Conservation (phyloP, 257 asterid genomes). For the Petunia secreta region DNA sequence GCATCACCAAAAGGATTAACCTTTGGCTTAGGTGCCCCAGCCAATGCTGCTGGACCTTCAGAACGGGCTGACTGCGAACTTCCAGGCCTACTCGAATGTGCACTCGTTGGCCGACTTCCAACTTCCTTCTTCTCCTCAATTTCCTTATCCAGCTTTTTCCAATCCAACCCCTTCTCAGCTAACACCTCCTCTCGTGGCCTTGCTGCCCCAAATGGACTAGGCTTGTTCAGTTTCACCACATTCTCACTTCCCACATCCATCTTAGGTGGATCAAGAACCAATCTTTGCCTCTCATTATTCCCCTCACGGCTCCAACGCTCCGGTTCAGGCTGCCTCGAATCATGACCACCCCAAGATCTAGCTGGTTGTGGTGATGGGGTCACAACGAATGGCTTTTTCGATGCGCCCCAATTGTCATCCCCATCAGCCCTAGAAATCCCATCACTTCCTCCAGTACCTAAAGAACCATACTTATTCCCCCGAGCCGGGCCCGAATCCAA, state of each 20-base stretch:
- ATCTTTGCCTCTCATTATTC: slow-evolving; percentile 41
- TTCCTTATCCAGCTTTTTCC: slow-evolving; percentile 82
- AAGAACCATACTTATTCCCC: slow-evolving; percentile 55
- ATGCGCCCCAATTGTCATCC: slow-evolving; percentile 79
- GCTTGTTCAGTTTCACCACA: slow-evolving; percentile 57
- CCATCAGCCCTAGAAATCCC: slow-evolving; percentile 85
- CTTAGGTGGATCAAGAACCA: slow-evolving; percentile 44
- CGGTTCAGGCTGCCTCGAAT: slow-evolving; percentile 52
- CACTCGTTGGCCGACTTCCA: slow-evolving; percentile 75
- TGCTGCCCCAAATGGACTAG: slow-evolving; percentile 94
- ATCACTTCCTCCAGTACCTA: slow-evolving; percentile 62
- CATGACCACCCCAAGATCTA: slow-evolving; percentile 59
- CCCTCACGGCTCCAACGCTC: slow-evolving; percentile 78
- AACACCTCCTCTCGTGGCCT: slow-evolving; percentile 96
- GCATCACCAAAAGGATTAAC: slow-evolving; percentile 97
- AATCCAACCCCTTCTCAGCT: slow-evolving; percentile 96
- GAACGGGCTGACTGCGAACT: slow-evolving; percentile 67
- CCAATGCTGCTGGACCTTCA: slow-evolving; percentile 46
- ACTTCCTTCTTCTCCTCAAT: slow-evolving; percentile 64
- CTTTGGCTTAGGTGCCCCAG: slow-evolving; percentile 63
- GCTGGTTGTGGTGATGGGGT: slow-evolving; percentile 40
- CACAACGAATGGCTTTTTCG: slow-evolving; percentile 49
- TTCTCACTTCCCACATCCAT: slow-evolving; percentile 27
- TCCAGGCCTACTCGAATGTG: slow-evolving; percentile 87
- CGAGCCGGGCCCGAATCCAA: slow-evolving; percentile 39